Base-by-base conservation (phyloP, 305 asterid species). In the Andrographis paniculata region DNA sequence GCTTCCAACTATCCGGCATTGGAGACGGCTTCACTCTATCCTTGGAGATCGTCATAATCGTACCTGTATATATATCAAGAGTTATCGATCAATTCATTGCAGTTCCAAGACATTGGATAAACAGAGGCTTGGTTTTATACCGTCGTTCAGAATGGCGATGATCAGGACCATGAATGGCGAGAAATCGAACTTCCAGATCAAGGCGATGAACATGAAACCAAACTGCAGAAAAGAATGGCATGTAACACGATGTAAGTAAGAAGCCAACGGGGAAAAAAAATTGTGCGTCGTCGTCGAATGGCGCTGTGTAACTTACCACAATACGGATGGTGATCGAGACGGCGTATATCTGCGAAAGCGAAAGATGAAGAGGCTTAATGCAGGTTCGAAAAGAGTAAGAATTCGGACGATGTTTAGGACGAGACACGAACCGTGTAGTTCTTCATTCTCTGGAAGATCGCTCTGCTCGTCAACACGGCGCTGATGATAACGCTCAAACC, bases 271-370 rank as follows among this genome's bases (percentile, higher is more conserved):
- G n/a, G n/a, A n/a, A n/a, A n/a, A n/a, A n/a, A n/a, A n/a, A n/a
- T n/a, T n/a, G n/a, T n/a, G n/a, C n/a, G n/a, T n/a, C n/a, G n/a
- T n/a, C n/a, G n/a, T n/a, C n/a, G n/a, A n/a, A n/a, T n/a, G n/a
- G n/a, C n/a, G n/a, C n/a, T n/a, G n/a, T n/a, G 14, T 17, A 16
- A 60, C 95, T 55, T 72, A 87, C 99, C 87, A 87, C 99, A 42
- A 91, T 91, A 91, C 99, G 99, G 51, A 91, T 91, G 36, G 99
- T 91, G 59, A 91, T 91, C 9, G 99, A 91, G 74, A 91, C 99
- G 6, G 99, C 99, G 72, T 91, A 91, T 38, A 91, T 91, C 98
- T 91, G 93, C 65, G 20, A 65, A 47, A 23, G 4, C 1, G 30
- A 12, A 48, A 40, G 39, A 58, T 54, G 45, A 70, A 61, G 48